These are phyloP conservation scores for Alternaria viburni DNA, from an alignment of 2,329 filamentous ascomycete genomes.

Conservation along the genomic window DNA sequence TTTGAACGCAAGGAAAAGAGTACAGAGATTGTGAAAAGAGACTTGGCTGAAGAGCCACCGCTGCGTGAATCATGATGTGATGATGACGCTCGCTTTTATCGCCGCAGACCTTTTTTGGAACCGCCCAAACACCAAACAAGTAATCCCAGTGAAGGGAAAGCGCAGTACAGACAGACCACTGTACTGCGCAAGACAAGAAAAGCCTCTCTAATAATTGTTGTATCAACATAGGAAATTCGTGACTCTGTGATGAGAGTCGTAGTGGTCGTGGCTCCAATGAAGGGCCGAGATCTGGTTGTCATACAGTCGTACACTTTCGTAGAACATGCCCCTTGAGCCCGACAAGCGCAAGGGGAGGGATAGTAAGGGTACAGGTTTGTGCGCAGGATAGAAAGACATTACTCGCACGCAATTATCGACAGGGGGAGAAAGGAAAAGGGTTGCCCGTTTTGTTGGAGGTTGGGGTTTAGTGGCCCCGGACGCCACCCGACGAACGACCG, in stretches of 20 bases:
- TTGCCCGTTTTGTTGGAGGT: background rate
- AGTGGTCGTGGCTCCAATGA: slow-evolving; percentile 39
- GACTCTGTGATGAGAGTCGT: slow-evolving; percentile 29
- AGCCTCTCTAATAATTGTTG: slow-evolving; percentile 31
- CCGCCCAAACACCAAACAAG: slow-evolving; percentile 19
- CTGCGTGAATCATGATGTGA: slow-evolving; percentile 33
- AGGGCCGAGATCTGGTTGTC: slow-evolving; percentile 32
- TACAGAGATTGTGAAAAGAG: slow-evolving; percentile 19
- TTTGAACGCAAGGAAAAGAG: slow-evolving; percentile 24
- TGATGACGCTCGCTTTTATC: slow-evolving; percentile 27
- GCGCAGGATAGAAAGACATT: slow-evolving; percentile 26
- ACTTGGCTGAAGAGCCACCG: slow-evolving; percentile 43
- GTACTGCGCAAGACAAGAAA: slow-evolving; percentile 18
- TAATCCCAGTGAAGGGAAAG: slow-evolving; percentile 30
- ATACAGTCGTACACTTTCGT: slow-evolving; percentile 49
- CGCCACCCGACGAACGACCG: slow-evolving; percentile 35
- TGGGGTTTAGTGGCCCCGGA: slow-evolving; percentile 32
- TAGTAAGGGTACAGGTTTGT: slow-evolving; percentile 39
- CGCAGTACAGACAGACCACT: slow-evolving; percentile 16
- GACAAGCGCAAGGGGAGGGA: slow-evolving; percentile 21
- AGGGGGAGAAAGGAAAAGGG: slow-evolving; percentile 21
- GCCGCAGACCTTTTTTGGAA: slow-evolving; percentile 13
- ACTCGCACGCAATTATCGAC: slow-evolving; percentile 42
- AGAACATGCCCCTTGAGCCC: slow-evolving; percentile 19
- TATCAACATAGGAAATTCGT: slow-evolving; percentile 46